A percentile compares a stretch with the other conserved stretches of the same genome.
Evolutionary conservation across 73 alveolate species (phyloP).

Genomic region (Paramecium sonneborni): DNA sequence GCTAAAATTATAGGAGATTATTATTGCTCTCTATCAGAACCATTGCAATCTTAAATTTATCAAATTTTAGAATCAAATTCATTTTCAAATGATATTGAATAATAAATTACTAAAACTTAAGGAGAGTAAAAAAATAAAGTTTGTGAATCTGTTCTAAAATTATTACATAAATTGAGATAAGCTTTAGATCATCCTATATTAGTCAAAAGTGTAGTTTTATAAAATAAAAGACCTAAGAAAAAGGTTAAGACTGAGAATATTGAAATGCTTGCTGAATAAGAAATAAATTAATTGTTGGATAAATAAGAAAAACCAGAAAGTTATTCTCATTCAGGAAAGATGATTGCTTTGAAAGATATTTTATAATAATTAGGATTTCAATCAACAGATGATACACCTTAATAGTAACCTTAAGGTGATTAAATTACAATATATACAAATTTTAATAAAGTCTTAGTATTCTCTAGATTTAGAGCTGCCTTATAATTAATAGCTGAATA

Average conservation of each 20-base stretch:
- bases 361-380: constrained; percentile 62
- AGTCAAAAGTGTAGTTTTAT: neutral
- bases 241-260: constrained; percentile 70
- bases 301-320: constrained; percentile 15
- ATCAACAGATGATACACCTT: constrained; percentile 48
- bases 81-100: constrained; percentile 38
- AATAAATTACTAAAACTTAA: constrained; percentile 40
- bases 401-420: constrained; percentile 17
- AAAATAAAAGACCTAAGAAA: constrained; percentile 37
- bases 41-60: constrained; percentile 76
- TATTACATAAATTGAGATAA: constrained; percentile 54
- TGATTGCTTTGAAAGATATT: constrained; percentile 54
- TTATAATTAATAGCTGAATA: constrained; percentile 71
- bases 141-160: constrained; percentile 63
- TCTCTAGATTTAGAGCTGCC: constrained; percentile 75
- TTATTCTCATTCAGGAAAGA: constrained; percentile 55
- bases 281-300: constrained; percentile 68
- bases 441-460: constrained; percentile 81
- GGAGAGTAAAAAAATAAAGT: constrained; percentile 60
- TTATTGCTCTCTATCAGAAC: constrained; percentile 82
- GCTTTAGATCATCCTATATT: constrained; percentile 68
- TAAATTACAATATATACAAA: constrained; percentile 40
- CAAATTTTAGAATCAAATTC: constrained; percentile 64
- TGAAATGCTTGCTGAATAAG: constrained; percentile 74
- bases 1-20: constrained; percentile 96